Percentiles rank a stretch among this genome's conserved stretches.
phyloP scores from a whole-genome alignment of 106 monocot genomes.

The Cymbidium sinense region DNA sequence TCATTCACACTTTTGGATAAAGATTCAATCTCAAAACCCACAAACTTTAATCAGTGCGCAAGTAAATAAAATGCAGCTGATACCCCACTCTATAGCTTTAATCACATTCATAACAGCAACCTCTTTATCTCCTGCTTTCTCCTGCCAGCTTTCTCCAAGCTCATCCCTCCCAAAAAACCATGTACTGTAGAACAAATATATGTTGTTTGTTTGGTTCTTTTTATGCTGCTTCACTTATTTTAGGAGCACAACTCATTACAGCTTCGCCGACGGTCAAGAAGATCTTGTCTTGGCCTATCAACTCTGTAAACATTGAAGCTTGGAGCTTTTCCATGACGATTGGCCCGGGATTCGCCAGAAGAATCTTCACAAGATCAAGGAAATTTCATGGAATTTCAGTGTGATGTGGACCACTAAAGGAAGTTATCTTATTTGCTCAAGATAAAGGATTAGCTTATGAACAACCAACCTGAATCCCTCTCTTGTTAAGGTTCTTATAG shows the following conservation, averaged over 20 bases:
- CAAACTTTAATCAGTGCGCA: not conserved
- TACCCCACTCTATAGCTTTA: not conserved
- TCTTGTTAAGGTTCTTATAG: conserved; percentile 32
- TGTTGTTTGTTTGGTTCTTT: not conserved
- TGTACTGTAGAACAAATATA: not conserved
- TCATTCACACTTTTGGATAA: conserved; percentile 1
- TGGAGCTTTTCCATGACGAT: conserved; percentile 52
- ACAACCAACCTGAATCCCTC: conserved; percentile 34
- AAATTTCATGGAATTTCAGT: no score
- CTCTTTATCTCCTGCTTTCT: not conserved
- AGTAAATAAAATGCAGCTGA: not conserved
- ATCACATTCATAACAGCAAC: not conserved
- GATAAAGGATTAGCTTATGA: not conserved
- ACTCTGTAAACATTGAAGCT: conserved; percentile 27
- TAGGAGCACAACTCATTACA: conserved; percentile 26
- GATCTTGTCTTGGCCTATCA: conserved; percentile 60
- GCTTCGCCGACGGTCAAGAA: conserved; percentile 54
- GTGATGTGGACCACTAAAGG: no score
- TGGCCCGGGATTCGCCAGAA: conserved; percentile 48
- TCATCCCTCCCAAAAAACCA: no score
- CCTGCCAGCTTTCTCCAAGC: not conserved
- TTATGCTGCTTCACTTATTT: conserved; percentile 16
- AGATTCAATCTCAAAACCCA: not conserved
- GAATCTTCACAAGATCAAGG: conserved; percentile 24
- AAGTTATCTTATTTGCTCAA: no score